A percentile compares a stretch with the other conserved stretches of the same genome.
phyloP scores from a whole-genome alignment of 2,329 filamentous ascomycete genomes.

The Bipolaris cookei region DNA sequence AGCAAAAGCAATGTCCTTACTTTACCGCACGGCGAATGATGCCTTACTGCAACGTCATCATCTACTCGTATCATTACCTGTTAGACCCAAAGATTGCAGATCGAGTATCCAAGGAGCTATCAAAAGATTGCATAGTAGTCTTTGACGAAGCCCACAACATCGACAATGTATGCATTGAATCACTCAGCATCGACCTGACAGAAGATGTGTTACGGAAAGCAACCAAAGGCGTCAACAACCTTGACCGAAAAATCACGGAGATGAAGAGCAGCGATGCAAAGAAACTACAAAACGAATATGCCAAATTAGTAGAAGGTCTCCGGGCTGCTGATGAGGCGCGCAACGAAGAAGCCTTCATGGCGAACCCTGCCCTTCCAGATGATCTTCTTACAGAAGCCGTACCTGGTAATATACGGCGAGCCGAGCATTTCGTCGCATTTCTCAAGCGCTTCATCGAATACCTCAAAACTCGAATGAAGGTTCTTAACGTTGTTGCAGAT shows the following conservation, averaged over 20 bases:
- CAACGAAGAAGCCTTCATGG: slow-evolving; percentile 95
- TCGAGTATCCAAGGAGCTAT: slow-evolving; percentile 90
- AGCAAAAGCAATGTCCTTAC: slow-evolving; percentile 97
- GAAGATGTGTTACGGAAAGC: slow-evolving; percentile 93
- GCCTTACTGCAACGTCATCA: slow-evolving; percentile 99
- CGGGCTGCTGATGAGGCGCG: slow-evolving; percentile 86
- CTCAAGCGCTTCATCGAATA: slow-evolving; percentile 98
- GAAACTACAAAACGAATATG: slow-evolving; percentile 92
- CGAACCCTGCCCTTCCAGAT: slow-evolving; percentile 91
- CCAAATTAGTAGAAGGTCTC: slow-evolving; percentile 91
- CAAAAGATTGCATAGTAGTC: slow-evolving; percentile 97
- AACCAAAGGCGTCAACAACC: slow-evolving; percentile 84
- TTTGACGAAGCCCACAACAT: slow-evolving; percentile 99
- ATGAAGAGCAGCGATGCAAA: slow-evolving; percentile 96
- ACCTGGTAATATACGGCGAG: slow-evolving; percentile 92
- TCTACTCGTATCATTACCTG: slow-evolving; percentile 98
- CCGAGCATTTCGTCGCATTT: slow-evolving; percentile 95
- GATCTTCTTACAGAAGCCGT: slow-evolving; percentile 95
- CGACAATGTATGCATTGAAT: slow-evolving; percentile 98
- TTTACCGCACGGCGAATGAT: slow-evolving; percentile 98
- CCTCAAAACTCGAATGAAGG: slow-evolving; percentile 97
- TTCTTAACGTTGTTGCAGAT: slow-evolving; percentile 95
- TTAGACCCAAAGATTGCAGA: slow-evolving; percentile 98
- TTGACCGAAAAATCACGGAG: slow-evolving; percentile 88
- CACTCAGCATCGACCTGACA: slow-evolving; percentile 93